phyloP scores from a whole-genome alignment of 805 yeast species.

The Metahyphopichia silvanorum region DNA sequence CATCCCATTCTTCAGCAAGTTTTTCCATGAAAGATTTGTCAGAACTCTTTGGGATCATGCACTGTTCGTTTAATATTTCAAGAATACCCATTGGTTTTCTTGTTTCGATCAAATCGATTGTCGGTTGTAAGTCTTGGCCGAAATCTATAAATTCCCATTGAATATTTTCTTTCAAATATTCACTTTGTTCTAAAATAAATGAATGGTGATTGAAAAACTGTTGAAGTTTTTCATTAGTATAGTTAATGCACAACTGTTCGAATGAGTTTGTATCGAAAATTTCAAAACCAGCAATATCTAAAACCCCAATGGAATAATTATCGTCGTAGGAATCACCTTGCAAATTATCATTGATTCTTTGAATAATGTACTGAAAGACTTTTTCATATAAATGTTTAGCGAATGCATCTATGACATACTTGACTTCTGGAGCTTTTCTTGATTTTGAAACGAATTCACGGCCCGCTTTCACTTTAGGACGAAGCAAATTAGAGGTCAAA shows the following conservation, averaged over 20 bases:
- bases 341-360: slow-evolving; percentile 68
- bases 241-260: slow-evolving; percentile 59
- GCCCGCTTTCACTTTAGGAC: slow-evolving; percentile 90
- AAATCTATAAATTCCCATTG: slow-evolving; percentile 82
- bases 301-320: slow-evolving; percentile 48
- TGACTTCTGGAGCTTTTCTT: slow-evolving; percentile 75
- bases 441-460: slow-evolving; percentile 80
- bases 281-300: slow-evolving; percentile 63
- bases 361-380: slow-evolving; percentile 73
- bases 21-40: slow-evolving; percentile 83
- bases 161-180: slow-evolving; percentile 55
- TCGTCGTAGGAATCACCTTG: slow-evolving; percentile 22
- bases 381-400: slow-evolving; percentile 86
- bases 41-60: slow-evolving; percentile 87
- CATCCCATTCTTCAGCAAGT: slow-evolving; percentile 62
- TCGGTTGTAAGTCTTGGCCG: slow-evolving; percentile 91
- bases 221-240: slow-evolving; percentile 58
- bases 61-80: slow-evolving; percentile 88
- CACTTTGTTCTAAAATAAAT: slow-evolving; percentile 59
- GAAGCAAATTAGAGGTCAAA: slow-evolving; percentile 56
- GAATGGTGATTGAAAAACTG: slow-evolving; percentile 63
- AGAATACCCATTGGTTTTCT: slow-evolving; percentile 73
- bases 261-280: slow-evolving; percentile 56
- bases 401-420: slow-evolving; percentile 77
- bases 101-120: slow-evolving; percentile 87